Evolutionary conservation across 805 yeast species (phyloP).

Genomic region (Wickerhamiella qilinensis): DNA sequence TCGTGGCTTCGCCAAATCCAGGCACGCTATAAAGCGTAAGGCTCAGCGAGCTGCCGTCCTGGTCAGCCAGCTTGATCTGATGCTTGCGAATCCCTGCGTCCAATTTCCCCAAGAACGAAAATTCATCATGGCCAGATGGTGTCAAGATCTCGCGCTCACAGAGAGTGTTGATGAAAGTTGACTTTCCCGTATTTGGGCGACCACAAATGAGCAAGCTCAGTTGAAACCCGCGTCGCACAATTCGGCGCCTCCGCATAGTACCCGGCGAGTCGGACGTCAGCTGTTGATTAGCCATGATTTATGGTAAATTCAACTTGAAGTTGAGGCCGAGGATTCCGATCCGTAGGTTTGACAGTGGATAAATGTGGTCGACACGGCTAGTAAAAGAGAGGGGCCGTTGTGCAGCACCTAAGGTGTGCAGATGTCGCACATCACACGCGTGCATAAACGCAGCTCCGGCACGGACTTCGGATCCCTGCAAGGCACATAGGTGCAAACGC

Average conservation of each 20-base stretch:
- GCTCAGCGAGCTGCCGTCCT: constrained; percentile 20
- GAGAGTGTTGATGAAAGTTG: constrained; percentile 56
- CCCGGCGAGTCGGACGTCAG: not conserved
- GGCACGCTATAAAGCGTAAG: constrained; percentile 55
- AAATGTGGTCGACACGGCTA: too few relatives aligned
- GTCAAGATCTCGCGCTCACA: constrained; percentile 18
- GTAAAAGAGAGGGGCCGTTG: too few relatives aligned
- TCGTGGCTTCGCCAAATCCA: constrained; percentile 61
- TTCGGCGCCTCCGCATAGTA: not conserved
- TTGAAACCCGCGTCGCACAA: not conserved
- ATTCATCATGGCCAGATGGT: not conserved
- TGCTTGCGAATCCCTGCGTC: constrained; percentile 15
- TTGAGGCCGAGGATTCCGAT: too few relatives aligned
- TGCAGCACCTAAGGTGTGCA: too few relatives aligned
- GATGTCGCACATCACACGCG: too few relatives aligned
- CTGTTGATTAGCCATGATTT: too few relatives aligned
- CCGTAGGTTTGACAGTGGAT: too few relatives aligned
- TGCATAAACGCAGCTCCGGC: too few relatives aligned
- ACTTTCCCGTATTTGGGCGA: constrained; percentile 57
- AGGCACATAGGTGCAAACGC: too few relatives aligned
- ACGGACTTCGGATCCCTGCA: too few relatives aligned
- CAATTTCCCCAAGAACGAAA: not conserved
- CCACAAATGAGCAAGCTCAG: constrained; percentile 58
- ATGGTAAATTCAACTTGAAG: too few relatives aligned
- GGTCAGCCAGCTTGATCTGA: constrained; percentile 1